A percentile compares a stretch with the other conserved stretches of the same genome.
Evolutionary conservation across 345 rosid species (phyloP).

Genomic region (Melaleuca quinquenervia): DNA sequence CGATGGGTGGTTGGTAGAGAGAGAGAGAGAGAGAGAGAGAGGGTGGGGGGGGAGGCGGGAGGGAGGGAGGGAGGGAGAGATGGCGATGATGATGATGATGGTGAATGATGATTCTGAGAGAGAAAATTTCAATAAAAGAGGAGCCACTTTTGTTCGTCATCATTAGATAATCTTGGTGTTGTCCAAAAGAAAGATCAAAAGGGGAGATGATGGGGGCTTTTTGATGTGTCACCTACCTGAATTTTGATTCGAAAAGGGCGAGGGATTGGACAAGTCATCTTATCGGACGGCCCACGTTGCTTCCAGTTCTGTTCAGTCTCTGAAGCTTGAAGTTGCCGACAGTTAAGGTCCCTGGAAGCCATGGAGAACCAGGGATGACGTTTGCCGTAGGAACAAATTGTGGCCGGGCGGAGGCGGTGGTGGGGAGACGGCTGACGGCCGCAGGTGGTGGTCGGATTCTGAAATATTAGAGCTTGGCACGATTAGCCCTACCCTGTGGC

Average conservation of each 20-base stretch:
- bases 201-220: not conserved
- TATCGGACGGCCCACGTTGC: not conserved
- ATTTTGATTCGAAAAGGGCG: not conserved
- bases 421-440: not conserved
- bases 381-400: not conserved
- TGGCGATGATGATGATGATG: not conserved
- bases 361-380: not conserved
- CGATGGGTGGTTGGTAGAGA: not conserved
- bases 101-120: not conserved
- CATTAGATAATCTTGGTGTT: constrained; percentile 14
- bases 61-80: not conserved
- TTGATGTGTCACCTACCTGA: not conserved
- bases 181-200: not conserved
- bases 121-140: not conserved
- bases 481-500: not conserved
- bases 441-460: not conserved
- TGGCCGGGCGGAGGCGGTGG: not conserved
- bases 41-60: not conserved
- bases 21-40: not conserved
- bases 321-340: not conserved
- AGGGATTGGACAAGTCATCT: not conserved
- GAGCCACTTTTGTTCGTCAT: constrained; percentile 5
- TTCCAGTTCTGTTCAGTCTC: not conserved
- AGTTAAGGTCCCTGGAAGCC: not conserved
- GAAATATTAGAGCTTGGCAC: not conserved